Conservation (phyloP, 2,329 filamentous ascomycete species). For the Penicillium rolfsii region DNA sequence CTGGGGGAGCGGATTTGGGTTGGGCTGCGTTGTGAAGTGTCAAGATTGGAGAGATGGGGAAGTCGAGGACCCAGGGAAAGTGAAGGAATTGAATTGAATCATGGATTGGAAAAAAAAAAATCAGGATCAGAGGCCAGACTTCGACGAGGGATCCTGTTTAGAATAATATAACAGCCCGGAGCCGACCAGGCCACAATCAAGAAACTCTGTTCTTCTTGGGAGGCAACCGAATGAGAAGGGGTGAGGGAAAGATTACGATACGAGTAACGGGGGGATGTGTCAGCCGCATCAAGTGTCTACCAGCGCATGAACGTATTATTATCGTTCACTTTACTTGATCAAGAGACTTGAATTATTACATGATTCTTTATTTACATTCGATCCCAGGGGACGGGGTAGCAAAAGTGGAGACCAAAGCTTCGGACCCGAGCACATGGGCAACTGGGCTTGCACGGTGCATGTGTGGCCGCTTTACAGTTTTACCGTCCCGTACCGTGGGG, state of each 20-base stretch:
- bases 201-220: background rate
- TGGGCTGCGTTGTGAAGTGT: background rate
- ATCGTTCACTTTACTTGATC: too few relatives aligned
- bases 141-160: background rate
- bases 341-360: too few relatives aligned
- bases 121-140: background rate
- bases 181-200: background rate
- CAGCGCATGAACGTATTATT: too few relatives aligned
- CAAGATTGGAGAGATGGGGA: background rate
- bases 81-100: background rate
- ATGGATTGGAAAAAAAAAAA: background rate
- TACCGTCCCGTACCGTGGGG: background rate
- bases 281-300: background rate
- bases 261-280: background rate
- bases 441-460: too few relatives aligned
- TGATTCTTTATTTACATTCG: background rate
- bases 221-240: background rate
- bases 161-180: background rate
- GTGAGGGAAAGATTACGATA: constrained; percentile 1
- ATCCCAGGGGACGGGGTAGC: background rate
- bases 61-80: background rate
- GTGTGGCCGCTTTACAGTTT: background rate
- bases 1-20: background rate
- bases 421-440: constrained; percentile 1
- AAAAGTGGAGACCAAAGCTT: background rate